Evolutionary conservation across 2,329 filamentous ascomycete species (phyloP), one percentile per base, ranked within the genome.

Genomic region (Dissoconium aciculare): DNA sequence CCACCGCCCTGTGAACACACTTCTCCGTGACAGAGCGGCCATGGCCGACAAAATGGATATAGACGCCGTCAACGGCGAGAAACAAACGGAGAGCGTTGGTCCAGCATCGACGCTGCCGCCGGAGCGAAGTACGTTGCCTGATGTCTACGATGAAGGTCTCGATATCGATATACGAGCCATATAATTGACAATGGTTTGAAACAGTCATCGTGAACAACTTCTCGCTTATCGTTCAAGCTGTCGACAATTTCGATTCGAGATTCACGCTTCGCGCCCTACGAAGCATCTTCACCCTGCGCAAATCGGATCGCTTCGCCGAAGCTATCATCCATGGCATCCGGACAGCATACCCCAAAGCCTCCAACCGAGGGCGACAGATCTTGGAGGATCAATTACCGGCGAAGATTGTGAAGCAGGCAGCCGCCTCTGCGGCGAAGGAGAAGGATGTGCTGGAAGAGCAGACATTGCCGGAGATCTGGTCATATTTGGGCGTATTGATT

Each of bases 191-290:
- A 19, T 31, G 11, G 40, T 15, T 29, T 5, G 15, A 36, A 34
- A 23, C 53, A 95, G 89, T 94, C 58, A 92, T 98, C 63, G 89
- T 85, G 62, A 77, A 72, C 67, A 94, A 91, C 62, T 94, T 94
- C 54, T 72, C 74, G 31, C 70, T 98, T 42, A 70, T 98, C 51
- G 85, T 94, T 52, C 79, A 84, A 50, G 89, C 85, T 43, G 87
- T 98, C 42, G 69, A 76, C 42, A 74, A 91, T 48, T 98, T 95
- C 57, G 89, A 98, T 60, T 74, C 85, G 36, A 77, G 89, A 64
- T 98, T 94, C 62, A 83, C 87, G 34, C 78, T 98, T 41, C 74
- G 89, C 53, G 89, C 89, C 39, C 71, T 98, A 41, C 79, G 89
- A 50, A 92, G 85, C 47, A 92, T 95, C 62, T 93, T 89, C 24